These are phyloP conservation scores for Parietaria judaica DNA, from an alignment of 306 rosid genomes.

Conservation along the genomic window DNA sequence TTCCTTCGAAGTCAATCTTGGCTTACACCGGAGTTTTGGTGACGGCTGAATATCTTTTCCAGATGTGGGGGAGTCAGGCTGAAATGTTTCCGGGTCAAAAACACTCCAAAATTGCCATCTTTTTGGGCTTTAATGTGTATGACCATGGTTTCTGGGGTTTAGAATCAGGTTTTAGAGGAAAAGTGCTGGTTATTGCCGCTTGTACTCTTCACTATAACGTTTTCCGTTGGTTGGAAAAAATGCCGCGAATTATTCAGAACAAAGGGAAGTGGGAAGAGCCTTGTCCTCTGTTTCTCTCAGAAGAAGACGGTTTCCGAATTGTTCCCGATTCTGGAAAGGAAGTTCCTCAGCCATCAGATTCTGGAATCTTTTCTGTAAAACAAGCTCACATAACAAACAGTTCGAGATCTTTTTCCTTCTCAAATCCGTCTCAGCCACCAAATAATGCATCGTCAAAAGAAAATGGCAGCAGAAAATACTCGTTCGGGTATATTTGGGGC, in stretches of 20 bases:
- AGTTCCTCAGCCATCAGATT: slow-evolving; percentile 29
- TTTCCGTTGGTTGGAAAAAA: slow-evolving; percentile 77
- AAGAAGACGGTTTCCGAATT: slow-evolving; percentile 41
- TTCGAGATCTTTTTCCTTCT: slow-evolving; percentile 29
- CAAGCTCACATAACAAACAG: slow-evolving; percentile 36
- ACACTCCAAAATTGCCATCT: slow-evolving; percentile 45
- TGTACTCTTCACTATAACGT: slow-evolving; percentile 97
- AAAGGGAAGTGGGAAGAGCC: slow-evolving; percentile 82
- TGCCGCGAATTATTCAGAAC: slow-evolving; percentile 50
- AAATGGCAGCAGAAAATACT: slow-evolving; percentile 40
- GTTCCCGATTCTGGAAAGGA: slow-evolving; percentile 37
- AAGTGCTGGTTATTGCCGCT: slow-evolving; percentile 85
- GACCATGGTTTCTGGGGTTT: slow-evolving; percentile 79
- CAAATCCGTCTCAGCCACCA: slow-evolving; percentile 40
- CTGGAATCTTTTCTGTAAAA: slow-evolving; percentile 31
- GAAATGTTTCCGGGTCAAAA: slow-evolving; percentile 93
- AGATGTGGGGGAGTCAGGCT: slow-evolving; percentile 89
- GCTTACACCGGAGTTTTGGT: slow-evolving; percentile 80
- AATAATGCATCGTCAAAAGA: slow-evolving; percentile 36
- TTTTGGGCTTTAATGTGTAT: slow-evolving; percentile 68
- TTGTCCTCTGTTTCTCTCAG: slow-evolving; percentile 77
- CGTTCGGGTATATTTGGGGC: slow-evolving; percentile 90
- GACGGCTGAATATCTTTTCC: slow-evolving; percentile 83
- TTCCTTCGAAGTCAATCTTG: slow-evolving; percentile 85
- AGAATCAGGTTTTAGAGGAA: slow-evolving; percentile 93